These are phyloP conservation scores for Pleurotus tuoliensis DNA, from an alignment of 768 basidiomycete genomes.

Conservation along the genomic window DNA sequence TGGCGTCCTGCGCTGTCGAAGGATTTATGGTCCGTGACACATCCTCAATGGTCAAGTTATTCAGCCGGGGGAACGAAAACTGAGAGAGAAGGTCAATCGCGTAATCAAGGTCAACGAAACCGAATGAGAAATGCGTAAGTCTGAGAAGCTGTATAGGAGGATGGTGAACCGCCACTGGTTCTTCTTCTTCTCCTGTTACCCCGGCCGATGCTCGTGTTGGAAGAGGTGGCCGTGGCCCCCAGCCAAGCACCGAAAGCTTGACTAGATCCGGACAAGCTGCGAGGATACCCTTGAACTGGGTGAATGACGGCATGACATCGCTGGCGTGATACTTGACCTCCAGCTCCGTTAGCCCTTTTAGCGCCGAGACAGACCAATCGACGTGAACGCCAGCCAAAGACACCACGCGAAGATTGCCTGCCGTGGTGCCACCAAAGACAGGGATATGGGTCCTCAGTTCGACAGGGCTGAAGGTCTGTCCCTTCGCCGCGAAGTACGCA, in stretches of 20 bases:
- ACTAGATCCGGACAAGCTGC: conserved; percentile 35
- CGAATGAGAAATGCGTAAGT: conserved; percentile 34
- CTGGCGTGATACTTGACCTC: conserved; percentile 54
- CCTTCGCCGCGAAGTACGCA: conserved; percentile 46
- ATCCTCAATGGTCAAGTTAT: conserved; percentile 34
- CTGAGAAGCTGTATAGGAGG: conserved; percentile 19
- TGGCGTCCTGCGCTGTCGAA: conserved; percentile 28
- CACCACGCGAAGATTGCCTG: conserved; percentile 34
- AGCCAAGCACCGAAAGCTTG: conserved; percentile 46
- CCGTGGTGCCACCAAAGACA: conserved; percentile 38
- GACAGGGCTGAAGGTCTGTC: conserved; percentile 40
- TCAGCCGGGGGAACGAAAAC: conserved; percentile 26
- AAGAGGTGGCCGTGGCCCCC: conserved; percentile 38
- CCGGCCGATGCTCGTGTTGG: not conserved
- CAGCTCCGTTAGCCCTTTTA: conserved; percentile 40
- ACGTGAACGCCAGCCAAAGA: conserved; percentile 55
- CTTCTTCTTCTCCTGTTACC: not conserved
- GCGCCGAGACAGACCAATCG: conserved; percentile 41
- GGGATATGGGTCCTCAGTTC: conserved; percentile 33
- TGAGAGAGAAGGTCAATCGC: conserved; percentile 33
- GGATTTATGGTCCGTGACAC: conserved; percentile 35
- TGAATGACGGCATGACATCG: conserved; percentile 51
- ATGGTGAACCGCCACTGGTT: conserved; percentile 8
- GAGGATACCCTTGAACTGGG: conserved; percentile 42
- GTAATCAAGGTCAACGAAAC: conserved; percentile 40